A percentile compares a stretch with the other conserved stretches of the same genome.
Conservation (phyloP, 2,329 filamentous ascomycete species). For the Sphaerulina musiva region DNA sequence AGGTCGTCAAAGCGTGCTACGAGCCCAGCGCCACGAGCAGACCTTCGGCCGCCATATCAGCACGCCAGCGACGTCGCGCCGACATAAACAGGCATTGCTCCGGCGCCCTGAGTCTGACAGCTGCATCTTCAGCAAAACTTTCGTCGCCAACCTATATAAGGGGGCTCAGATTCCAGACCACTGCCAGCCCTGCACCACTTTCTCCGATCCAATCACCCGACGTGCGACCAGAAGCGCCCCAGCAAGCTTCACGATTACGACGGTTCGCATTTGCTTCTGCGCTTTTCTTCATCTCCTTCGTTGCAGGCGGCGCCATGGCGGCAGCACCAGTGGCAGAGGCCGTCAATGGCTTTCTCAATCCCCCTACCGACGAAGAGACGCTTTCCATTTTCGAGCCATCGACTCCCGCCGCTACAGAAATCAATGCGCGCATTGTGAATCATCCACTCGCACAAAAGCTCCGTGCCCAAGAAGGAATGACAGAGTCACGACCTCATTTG, state of each 20-base stretch:
- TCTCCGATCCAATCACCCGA: slow-evolving; percentile 1
- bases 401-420: slow-evolving; percentile 47
- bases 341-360: slow-evolving; percentile 46
- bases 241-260: slow-evolving; percentile 3
- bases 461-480: slow-evolving; percentile 59
- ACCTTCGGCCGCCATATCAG: slow-evolving; percentile 16
- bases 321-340: slow-evolving; percentile 48
- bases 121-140: slow-evolving; percentile 2
- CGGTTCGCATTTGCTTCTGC: slow-evolving; percentile 37
- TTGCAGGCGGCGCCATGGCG: slow-evolving; percentile 53
- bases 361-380: slow-evolving; percentile 65
- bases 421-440: slow-evolving; percentile 67
- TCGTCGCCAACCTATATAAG: slow-evolving; percentile 13
- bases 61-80: slow-evolving; percentile 7
- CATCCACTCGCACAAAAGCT: slow-evolving; percentile 69
- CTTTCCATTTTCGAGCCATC: slow-evolving; percentile 57
- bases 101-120: not conserved
- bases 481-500: slow-evolving; percentile 76
- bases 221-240: not conserved
- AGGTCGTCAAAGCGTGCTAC: slow-evolving; percentile 6
- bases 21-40: slow-evolving; percentile 17
- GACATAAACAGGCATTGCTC: not conserved
- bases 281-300: slow-evolving; percentile 45
- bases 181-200: slow-evolving; percentile 2
- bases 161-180: slow-evolving; percentile 11